These are phyloP conservation scores for Suillus variegatus DNA, from an alignment of 768 basidiomycete genomes.

Conservation along the genomic window DNA sequence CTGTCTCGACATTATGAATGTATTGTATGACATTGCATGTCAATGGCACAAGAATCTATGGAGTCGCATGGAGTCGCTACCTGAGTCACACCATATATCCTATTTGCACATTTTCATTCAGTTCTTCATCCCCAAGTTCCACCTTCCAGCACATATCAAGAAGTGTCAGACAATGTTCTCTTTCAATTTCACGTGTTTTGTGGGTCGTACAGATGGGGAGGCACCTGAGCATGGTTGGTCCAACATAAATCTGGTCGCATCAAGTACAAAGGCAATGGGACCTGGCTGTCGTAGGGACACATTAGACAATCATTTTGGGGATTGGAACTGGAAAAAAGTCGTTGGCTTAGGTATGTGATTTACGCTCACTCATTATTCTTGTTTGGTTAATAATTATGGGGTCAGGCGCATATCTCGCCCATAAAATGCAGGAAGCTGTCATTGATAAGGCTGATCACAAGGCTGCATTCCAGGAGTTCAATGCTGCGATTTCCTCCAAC, in stretches of 20 bases:
- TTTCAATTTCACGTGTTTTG: constrained; percentile 15
- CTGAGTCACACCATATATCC: not conserved
- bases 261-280: constrained; percentile 38
- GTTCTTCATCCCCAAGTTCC: constrained; percentile 36
- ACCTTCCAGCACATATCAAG: constrained; percentile 33
- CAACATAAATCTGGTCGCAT: constrained; percentile 26
- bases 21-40: constrained; percentile 25
- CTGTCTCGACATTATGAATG: not conserved
- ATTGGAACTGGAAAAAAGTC: constrained; percentile 36
- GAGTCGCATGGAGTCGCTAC: constrained; percentile 3
- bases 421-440: constrained; percentile 6
- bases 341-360: constrained; percentile 22
- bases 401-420: not conserved
- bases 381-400: not conserved
- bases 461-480: constrained; percentile 4
- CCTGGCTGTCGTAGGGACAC: constrained; percentile 32
- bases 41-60: constrained; percentile 18
- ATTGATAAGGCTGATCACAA: constrained; percentile 5
- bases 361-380: not conserved
- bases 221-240: constrained; percentile 39
- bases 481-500: not conserved
- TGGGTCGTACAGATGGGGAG: constrained; percentile 37
- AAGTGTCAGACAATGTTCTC: constrained; percentile 26
- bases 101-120: not conserved
- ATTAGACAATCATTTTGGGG: constrained; percentile 37